phyloP scores from a whole-genome alignment of 2,329 filamentous ascomycete genomes.

The Mycosphaerelloides madeirae region DNA sequence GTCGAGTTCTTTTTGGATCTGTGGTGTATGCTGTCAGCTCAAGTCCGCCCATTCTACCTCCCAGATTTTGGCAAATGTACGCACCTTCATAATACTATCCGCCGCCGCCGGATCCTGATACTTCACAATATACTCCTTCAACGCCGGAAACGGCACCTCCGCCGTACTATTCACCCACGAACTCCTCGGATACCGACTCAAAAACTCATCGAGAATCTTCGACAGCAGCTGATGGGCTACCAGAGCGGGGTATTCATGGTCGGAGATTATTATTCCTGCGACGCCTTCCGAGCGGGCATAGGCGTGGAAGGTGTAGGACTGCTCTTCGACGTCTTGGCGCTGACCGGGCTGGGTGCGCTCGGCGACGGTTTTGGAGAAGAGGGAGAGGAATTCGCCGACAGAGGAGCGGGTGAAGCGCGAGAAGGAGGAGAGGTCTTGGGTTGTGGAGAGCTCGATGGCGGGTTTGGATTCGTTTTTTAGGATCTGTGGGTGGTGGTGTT shows the following conservation, averaged over 20 bases:
- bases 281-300: slow-evolving; percentile 45
- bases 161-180: slow-evolving; percentile 55
- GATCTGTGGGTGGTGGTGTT: slow-evolving; percentile 52
- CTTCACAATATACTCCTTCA: slow-evolving; percentile 71
- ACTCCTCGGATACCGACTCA: slow-evolving; percentile 66
- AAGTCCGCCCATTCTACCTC: slow-evolving; percentile 41
- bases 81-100: slow-evolving; percentile 64
- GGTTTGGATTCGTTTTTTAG: slow-evolving; percentile 75
- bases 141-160: slow-evolving; percentile 58
- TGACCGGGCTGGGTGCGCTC: slow-evolving; percentile 75
- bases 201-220: slow-evolving; percentile 84
- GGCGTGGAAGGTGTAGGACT: slow-evolving; percentile 61
- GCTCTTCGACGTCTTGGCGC: slow-evolving; percentile 76
- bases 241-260: slow-evolving; percentile 55
- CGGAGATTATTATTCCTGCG: slow-evolving; percentile 45
- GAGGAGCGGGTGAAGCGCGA: slow-evolving; percentile 68
- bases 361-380: slow-evolving; percentile 83
- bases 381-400: slow-evolving; percentile 68
- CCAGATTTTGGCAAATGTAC: not conserved
- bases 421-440: slow-evolving; percentile 73
- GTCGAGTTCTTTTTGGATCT: slow-evolving; percentile 91
- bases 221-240: slow-evolving; percentile 82
- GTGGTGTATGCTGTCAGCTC: slow-evolving; percentile 42
- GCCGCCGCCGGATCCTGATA: slow-evolving; percentile 87
- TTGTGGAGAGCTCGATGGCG: slow-evolving; percentile 68